phyloP scores from a whole-genome alignment of 176 grass and related monocot genomes.

The Tuctoria greenei region DNA sequence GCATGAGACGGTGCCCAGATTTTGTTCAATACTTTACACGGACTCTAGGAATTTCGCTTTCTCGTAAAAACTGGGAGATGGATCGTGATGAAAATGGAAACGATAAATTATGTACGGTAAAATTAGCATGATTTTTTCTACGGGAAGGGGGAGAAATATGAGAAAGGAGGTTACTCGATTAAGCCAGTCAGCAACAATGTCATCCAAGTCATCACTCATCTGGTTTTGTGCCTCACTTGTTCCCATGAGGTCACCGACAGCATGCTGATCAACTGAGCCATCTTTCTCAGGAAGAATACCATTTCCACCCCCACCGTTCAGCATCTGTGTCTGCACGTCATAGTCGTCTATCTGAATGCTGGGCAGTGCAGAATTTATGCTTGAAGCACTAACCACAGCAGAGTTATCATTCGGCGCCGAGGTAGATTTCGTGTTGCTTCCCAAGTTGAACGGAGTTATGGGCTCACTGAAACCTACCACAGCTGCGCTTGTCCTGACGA shows the following conservation, averaged over 20 bases:
- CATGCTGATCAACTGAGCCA: neutral
- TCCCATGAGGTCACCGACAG: neutral
- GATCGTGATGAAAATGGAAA: neutral
- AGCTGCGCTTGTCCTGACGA: neutral
- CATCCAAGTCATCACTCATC: neutral
- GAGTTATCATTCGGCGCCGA: constrained; percentile 9
- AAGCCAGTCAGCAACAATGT: neutral
- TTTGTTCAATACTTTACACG: neutral
- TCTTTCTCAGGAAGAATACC: neutral
- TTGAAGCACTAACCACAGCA: constrained; percentile 5
- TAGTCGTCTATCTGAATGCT: constrained; percentile 2
- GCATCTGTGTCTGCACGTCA: neutral
- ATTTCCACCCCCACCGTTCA: constrained; percentile 3
- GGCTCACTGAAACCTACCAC: constrained; percentile 1
- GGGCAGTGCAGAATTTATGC: neutral
- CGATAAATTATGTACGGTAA: neutral
- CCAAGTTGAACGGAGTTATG: constrained; percentile 13
- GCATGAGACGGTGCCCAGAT: too few species aligned
- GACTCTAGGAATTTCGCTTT: neutral
- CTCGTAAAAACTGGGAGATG: too few species aligned
- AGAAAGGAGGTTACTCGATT: constrained; percentile 30
- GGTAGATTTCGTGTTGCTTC: neutral
- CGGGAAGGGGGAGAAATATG: neutral
- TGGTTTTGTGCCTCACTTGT: neutral
- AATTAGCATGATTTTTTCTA: neutral